Base-by-base conservation (phyloP, 2,329 filamentous ascomycete species). In the Aspergillus transmontanensis region DNA sequence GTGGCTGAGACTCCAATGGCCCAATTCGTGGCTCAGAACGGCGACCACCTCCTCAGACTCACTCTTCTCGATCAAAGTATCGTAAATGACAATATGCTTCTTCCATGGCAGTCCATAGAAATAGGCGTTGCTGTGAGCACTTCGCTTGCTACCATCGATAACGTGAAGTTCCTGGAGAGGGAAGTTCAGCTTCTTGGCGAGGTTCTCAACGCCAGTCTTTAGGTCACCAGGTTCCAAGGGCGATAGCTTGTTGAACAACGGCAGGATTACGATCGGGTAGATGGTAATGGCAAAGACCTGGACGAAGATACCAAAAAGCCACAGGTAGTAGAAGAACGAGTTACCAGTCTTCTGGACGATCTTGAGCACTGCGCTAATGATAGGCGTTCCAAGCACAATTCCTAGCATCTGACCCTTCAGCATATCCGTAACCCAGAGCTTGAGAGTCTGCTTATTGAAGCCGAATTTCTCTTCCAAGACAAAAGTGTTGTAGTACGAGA, bases 31-130 rank as follows among this genome's bases (percentile, higher is more conserved):
- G 41, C 93, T 94, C 59, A 99, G 84, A 59, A 99, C 94, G 68
- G 95, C 94, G 63, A 97, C 92, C 46, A 99, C 94, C 80, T 99
- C 95, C 74, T 95, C 86, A 4, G 91, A 89, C 66, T 94, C 88
- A 77, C 91, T 95, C 87, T 98, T 97, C 80, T 97, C 94, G 66
- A 99, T 93, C 67, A 99, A 82, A 6, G 96, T 99, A 77, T 99
- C 95, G 78, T 97, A 99, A 75, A 99, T 96, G 74, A 99, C 95
- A 83, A 99, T 99, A 83, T 98, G 96, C 87, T 98, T 98, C 87
- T 97, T 97, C 94, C 94, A 99, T 48, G 95, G 95, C 61, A 99
- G 87, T 64, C 95, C 95, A 72, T 96, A 97, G 83, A 99, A 99
- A 81, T 96, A 96, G 23, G 92, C 92, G 75, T 96, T 96, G 81